These are phyloP conservation scores for Scleroderma citrinum DNA, from an alignment of 768 basidiomycete genomes.

Conservation along the genomic window DNA sequence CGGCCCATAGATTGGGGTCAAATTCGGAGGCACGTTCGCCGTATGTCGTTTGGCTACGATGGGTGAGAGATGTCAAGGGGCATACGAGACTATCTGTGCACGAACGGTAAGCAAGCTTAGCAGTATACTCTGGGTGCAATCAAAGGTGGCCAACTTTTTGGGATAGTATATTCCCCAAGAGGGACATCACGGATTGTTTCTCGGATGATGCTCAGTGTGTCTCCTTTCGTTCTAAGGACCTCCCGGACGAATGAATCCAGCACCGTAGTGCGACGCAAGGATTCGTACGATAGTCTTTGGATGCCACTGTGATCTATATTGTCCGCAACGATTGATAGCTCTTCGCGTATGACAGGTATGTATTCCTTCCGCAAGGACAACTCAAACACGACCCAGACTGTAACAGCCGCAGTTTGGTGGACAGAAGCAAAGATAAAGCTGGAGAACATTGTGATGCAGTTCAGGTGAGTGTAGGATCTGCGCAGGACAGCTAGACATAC, in stretches of 20 bases:
- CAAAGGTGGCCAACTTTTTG: constrained; percentile 18
- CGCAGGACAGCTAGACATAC: constrained; percentile 8
- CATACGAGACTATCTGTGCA: constrained; percentile 22
- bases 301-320: constrained; percentile 17
- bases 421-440: constrained; percentile 33
- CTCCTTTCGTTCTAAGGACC: constrained; percentile 33
- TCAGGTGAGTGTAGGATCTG: not conserved
- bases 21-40: constrained; percentile 22
- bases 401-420: constrained; percentile 32
- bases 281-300: constrained; percentile 11
- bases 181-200: constrained; percentile 22
- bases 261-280: constrained; percentile 20
- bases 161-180: constrained; percentile 25
- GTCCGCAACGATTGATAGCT: constrained; percentile 19
- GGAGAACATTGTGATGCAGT: not conserved
- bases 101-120: too few relatives aligned
- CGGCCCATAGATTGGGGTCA: constrained; percentile 24
- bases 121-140: too few relatives aligned
- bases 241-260: constrained; percentile 33
- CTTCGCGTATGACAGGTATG: constrained; percentile 22
- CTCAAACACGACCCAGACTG: constrained; percentile 31
- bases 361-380: constrained; percentile 26
- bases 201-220: constrained; percentile 26
- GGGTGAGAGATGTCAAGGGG: constrained; percentile 25
- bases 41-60: constrained; percentile 19